Evolutionary conservation across 2,329 filamentous ascomycete species (phyloP), one percentile per base, ranked within the genome.

Genomic region (Aspergillus amoenus): DNA sequence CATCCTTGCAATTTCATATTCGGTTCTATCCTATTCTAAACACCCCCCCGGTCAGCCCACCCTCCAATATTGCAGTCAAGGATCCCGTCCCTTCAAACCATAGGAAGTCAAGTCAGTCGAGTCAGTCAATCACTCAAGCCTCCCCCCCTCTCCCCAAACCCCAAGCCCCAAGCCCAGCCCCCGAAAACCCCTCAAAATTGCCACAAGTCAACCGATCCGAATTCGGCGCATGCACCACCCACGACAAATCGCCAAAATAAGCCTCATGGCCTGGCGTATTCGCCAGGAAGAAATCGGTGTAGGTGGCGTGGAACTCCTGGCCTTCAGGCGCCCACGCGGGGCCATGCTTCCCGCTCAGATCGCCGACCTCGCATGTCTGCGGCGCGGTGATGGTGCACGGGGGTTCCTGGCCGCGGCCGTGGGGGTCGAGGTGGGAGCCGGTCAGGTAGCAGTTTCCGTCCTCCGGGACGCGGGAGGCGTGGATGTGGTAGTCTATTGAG

Each of bases 331-430:
- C 70, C 24, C 73, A 78, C 66, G 89, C 82, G 59, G 80, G 79
- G 60, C 88, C 88, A 66, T 88, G 78, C 77, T 93, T 93, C 69
- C 90, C 90, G 65, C 84, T 83, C 55, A 92, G 79, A 70, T 93
- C 90, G 62, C 90, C 90, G 11, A 90, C 84, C 74, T 93, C 85
- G 77, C 90, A 94, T 9, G 84, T 86, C 60, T 82, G 73, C 7
- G 87, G 87, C 6, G 76, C 68, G 9, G 70, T 64, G 11, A 75
- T 39, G 67, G 91, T 79, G 75, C 90, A 93, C 5, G 81, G 66
- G 4, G 85, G 78, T 2, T 73, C 74, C 68, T 91, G 84, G 61
- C 84, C 85, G 50, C 88, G 86, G 49, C 79, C 70, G 71, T 81
- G 90, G 17, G 90, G 89, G 68, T 93, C 88, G 12, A 91, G 81